Evolutionary conservation across 1,139 yeast genomes (phyloP), one percentile per base, ranked within the genome.

Genomic region (Yamadazyma oceani): DNA sequence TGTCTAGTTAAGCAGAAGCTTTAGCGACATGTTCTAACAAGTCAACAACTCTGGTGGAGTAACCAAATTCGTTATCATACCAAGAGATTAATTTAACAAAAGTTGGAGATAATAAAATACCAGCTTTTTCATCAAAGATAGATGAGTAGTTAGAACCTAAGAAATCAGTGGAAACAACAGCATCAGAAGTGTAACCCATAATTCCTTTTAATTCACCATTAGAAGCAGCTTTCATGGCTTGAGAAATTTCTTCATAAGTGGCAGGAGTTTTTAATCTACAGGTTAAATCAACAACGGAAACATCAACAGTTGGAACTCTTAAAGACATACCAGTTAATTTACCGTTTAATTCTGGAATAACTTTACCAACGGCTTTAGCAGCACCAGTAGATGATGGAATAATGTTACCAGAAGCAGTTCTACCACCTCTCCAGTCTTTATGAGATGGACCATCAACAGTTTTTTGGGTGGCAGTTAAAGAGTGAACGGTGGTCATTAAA

Each of bases 381-480:
- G 94, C 94, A 78, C 94, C 94, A 53, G 94, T 85, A 54, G 92
- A 83, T 37, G 92, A 85, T 65, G 94, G 94, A 60, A 85, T 85
- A 66, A 85, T 83, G 85, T 85, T 85, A 65, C 85, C 90, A 46
- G 89, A 80, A 64, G 94, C 94, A 61, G 94, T 82, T 73, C 94
- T 82, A 69, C 94, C 94, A 67, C 94, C 94, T 78, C 94, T 81
- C 94, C 94, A 85, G 80, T 85, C 94, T 81, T 85, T 85, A 79
- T 81, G 84, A 67, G 92, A 84, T 62, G 94, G 90, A 72, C 94
- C 94, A 64, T 85, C 94, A 54, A 85, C 94, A 50, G 90, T 82
- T 82, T 85, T 85, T 73, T 85, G 94, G 64, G 92, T 83, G 62
- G 94, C 94, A 55, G 94, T 85, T 74, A 83, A 80, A 63, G 92